A percentile compares a stretch with the other conserved stretches of the same genome.
phyloP scores from a whole-genome alignment of 192 early-diverging fungal genomes.

The Umbelopsis sp. region DNA sequence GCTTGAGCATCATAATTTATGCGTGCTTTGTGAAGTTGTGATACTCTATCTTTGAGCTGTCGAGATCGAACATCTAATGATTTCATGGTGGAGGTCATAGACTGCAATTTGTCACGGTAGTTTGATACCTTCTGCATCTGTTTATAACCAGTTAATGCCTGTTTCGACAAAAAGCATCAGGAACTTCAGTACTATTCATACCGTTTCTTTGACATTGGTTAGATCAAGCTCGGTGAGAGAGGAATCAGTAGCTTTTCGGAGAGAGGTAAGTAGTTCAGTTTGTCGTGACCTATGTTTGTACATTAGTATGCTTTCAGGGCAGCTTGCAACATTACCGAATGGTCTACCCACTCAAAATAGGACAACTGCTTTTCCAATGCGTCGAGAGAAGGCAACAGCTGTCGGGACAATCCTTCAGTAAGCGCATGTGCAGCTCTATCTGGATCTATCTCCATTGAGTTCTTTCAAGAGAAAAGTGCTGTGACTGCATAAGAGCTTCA shows the following conservation, averaged over 20 bases:
- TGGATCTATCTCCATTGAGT: not conserved
- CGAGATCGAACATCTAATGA: conserved; percentile 1
- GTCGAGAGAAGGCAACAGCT: not conserved
- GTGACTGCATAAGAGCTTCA: too few species aligned
- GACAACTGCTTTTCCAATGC: not conserved
- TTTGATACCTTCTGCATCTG: not conserved
- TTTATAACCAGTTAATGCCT: not conserved
- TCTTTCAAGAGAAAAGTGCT: too few species aligned
- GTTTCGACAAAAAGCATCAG: not conserved
- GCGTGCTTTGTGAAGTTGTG: conserved; percentile 1
- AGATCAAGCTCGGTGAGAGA: conserved; percentile 1
- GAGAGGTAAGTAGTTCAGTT: not conserved
- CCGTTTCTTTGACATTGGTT: not conserved
- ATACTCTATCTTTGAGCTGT: not conserved
- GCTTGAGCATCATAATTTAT: not conserved
- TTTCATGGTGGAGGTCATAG: not conserved
- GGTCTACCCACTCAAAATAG: not conserved
- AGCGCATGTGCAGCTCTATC: not conserved
- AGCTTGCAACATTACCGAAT: not conserved
- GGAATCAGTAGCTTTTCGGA: not conserved
- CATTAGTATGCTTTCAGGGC: not conserved
- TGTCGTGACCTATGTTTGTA: not conserved
- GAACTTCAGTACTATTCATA: not conserved
- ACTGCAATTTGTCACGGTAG: conserved; percentile 7
- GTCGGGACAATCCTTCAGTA: not conserved